Evolutionary conservation across 805 yeast genomes (phyloP), one percentile per base, ranked within the genome.

Genomic region (Suhomyces pyralidae): DNA sequence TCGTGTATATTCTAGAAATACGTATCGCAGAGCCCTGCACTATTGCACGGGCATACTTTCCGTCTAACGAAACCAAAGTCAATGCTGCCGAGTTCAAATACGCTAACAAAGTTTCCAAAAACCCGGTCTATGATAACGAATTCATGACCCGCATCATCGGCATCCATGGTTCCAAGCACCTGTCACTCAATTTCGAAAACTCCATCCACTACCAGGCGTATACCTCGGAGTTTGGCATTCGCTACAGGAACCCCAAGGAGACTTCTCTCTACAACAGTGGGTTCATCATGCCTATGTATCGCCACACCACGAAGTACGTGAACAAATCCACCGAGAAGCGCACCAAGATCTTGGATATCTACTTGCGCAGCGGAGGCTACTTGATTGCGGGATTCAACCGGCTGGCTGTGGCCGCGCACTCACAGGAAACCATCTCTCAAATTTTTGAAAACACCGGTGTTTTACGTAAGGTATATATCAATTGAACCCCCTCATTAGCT

Each of bases 1-100:
- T 79, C 51, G 82, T 77, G 1, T 81, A 78, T 57, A 67, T 84
- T 12, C 58, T 81, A 59, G 85, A 83, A 58, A 70, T 82, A 5
- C 66, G 81, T 55, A 72, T 77, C 7, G 76, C 81, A 3, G 84
- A 81, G 61, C 64, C 69, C 10, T 80, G 68, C 59, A 67, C 62
- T 45, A 74, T 82, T 8, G 64, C 70, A 2, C 48, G 68, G 1
- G 75, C 76, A 22, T 74, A 63, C 54, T 79, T 79, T 51, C 85
- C 86, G 1, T n/a, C 40, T 4, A 60, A 63, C 25, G 76, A 71
- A 22, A 71, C 71, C 52, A 74, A 70, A 44, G 66, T 82, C 43
- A 78, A 77, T 14, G 69, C 75, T 17, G 83, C 80, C 14, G 63
- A 68, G 1, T 81, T 74, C 59, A 64, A 70, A 49, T 66, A 66